phyloP scores from a whole-genome alignment of 495 filamentous ascomycete genomes.

The Penicillium mononematosum region DNA sequence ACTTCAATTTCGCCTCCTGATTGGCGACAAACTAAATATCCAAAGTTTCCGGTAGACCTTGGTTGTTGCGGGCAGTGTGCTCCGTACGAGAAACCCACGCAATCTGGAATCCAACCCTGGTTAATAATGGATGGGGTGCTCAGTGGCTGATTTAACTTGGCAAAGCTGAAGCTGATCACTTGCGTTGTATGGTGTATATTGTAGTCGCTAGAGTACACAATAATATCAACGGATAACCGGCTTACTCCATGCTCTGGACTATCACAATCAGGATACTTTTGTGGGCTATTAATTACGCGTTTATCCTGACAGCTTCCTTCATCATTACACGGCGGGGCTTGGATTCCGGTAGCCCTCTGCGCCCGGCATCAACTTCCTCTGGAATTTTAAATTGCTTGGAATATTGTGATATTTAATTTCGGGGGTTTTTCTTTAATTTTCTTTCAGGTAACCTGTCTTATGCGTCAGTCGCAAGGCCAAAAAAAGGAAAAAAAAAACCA shows the following conservation, averaged over 20 bases:
- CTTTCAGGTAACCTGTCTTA: slow-evolving; percentile 19
- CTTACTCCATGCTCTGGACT: slow-evolving; percentile 4
- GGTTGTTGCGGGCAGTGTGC: slow-evolving; percentile 1
- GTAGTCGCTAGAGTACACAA: not conserved
- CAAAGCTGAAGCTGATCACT: slow-evolving; percentile 25
- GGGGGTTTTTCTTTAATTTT: not conserved
- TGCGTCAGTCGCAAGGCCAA: slow-evolving; percentile 13
- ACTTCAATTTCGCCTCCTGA: not conserved
- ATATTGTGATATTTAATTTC: not conserved
- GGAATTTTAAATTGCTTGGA: not conserved
- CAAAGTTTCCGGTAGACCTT: slow-evolving; percentile 4
- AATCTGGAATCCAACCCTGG: slow-evolving; percentile 4
- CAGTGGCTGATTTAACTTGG: slow-evolving; percentile 6
- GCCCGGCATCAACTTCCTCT: slow-evolving; percentile 18
- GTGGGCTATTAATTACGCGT: slow-evolving; percentile 13
- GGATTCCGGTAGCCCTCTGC: slow-evolving; percentile 13
- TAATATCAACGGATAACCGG: slow-evolving; percentile 1
- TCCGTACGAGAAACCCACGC: not conserved
- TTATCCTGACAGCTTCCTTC: slow-evolving; percentile 6
- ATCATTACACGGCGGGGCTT: slow-evolving; percentile 28
- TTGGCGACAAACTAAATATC: slow-evolving; percentile 7
- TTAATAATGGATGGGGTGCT: not conserved
- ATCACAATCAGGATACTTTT: slow-evolving; percentile 7
- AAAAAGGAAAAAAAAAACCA: not conserved
- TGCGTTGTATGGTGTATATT: not conserved